Conservation (phyloP, 2,329 filamentous ascomycete species). For the Ilyonectria sp. region DNA sequence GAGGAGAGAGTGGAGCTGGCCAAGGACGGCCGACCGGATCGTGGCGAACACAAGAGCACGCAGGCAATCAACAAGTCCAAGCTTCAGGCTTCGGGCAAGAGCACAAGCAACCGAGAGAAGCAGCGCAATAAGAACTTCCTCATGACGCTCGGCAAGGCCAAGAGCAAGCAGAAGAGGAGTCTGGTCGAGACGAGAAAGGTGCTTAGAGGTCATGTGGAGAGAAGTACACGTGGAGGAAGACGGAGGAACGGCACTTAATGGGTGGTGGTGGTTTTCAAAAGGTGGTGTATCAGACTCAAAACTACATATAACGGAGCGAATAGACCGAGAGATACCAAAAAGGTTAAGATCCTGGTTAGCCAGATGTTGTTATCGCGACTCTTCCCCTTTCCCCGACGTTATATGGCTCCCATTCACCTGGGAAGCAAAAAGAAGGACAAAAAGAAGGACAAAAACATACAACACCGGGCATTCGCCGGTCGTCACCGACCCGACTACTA, state of each 20-base stretch:
- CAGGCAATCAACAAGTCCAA: slow-evolving; percentile 88
- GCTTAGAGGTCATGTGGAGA: slow-evolving; percentile 84
- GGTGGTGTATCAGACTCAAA: background rate
- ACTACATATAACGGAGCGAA: background rate
- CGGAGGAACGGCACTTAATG: slow-evolving; percentile 74
- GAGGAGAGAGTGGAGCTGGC: slow-evolving; percentile 90
- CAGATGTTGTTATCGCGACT: background rate
- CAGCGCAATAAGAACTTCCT: slow-evolving; percentile 97
- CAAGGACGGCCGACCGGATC: slow-evolving; percentile 84
- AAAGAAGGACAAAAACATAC: slow-evolving; percentile 29
- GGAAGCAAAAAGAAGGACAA: slow-evolving; percentile 8
- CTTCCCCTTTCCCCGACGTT: too few relatives aligned
- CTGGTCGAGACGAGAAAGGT: slow-evolving; percentile 87
- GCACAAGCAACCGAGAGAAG: slow-evolving; percentile 98
- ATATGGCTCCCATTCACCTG: background rate
- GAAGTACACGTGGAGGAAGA: slow-evolving; percentile 87
- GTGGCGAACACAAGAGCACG: slow-evolving; percentile 87
- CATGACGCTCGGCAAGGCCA: slow-evolving; percentile 98
- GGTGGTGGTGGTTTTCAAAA: background rate
- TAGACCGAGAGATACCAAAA: slow-evolving; percentile 16
- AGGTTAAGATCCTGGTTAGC: background rate
- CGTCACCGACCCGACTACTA: slow-evolving; percentile 36
- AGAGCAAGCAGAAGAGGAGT: slow-evolving; percentile 95
- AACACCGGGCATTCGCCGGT: slow-evolving; percentile 33
- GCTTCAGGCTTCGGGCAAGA: slow-evolving; percentile 92